Base-by-base conservation (phyloP, 805 yeast species). In the Candida saitoana region DNA sequence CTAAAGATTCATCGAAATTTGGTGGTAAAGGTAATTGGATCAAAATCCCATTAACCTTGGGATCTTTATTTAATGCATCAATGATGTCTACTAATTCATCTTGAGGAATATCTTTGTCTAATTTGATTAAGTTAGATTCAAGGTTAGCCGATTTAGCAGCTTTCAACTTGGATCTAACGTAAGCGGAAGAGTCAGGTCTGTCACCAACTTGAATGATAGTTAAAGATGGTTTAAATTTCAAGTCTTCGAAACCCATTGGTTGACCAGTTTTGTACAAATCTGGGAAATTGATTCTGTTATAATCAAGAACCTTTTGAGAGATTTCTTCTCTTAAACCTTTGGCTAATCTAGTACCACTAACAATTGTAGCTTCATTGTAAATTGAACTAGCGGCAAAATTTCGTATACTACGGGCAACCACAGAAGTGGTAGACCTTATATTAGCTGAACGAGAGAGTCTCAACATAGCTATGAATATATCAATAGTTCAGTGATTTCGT, bases 171-270 rank as follows among this genome's bases (percentile, higher is more conserved):
- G 84, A 84, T 49, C 79, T 76, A 36, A 86, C 90, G 61, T 86
- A 86, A 3, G 88, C 83, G n/a, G 84, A 69, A 9, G 93, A 84
- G 56, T 86, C 95, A 17, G 83, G 84, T 60, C 91, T 73, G 18
- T 69, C 67, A 42, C 95, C 95, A 17, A 86, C 84, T 65, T 86
- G 95, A 49, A 86, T 70, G 49, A 86, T 85, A 46, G 80, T 70
- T 55, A 86, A 68, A 34, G 70, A 73, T 22, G 95, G 97, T 46
- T 73, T 68, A 67, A 87, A 87, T 42, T 56, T 61, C 43, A 69
- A 58, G 35, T 48, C 51, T 33, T 59, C 65, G 36, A 63, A 63
- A 5, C 16, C 32, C n/a, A 29, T 29, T 5, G 32, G n/a, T 29
- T 9, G 5, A 5, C 16, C 16, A 5, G 32, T 6, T 29, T 29